Evolutionary conservation across 495 filamentous ascomycete species (phyloP).

Genomic region (Penicillium mononematosum): DNA sequence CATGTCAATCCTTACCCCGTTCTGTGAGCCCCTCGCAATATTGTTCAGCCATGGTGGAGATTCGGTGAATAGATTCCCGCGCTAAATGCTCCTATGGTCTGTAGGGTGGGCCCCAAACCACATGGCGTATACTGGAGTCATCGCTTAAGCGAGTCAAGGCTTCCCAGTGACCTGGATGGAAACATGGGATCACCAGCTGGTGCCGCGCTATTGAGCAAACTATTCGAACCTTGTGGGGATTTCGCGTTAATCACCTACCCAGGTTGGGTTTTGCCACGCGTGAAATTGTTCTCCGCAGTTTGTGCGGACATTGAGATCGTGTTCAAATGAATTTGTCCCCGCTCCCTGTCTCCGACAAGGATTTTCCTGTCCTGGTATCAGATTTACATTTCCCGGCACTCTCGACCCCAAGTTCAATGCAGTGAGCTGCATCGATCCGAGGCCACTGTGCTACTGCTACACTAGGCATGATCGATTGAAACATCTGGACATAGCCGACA

Average conservation of each 20-base stretch:
- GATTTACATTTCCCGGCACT: neutral
- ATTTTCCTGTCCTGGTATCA: constrained; percentile 1
- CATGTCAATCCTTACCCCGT: constrained; percentile 4
- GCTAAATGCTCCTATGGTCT: constrained; percentile 17
- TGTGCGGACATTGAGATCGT: neutral
- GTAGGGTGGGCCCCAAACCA: constrained; percentile 8
- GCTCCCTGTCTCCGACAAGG: neutral
- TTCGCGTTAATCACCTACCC: constrained; percentile 3
- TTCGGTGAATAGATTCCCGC: neutral
- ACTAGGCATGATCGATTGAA: neutral
- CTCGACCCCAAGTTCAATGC: constrained; percentile 1
- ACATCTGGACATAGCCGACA: neutral
- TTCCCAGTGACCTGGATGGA: neutral
- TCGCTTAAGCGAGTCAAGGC: neutral
- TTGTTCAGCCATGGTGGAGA: constrained; percentile 14
- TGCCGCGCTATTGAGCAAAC: constrained; percentile 24
- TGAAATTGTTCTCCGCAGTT: constrained; percentile 19
- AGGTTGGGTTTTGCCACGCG: constrained; percentile 11
- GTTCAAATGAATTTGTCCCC: constrained; percentile 6
- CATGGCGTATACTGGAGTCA: constrained; percentile 9
- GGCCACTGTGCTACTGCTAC: neutral
- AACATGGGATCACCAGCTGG: constrained; percentile 11
- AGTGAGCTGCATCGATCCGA: neutral
- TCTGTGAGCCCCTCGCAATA: neutral
- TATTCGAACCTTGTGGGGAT: constrained; percentile 19